A percentile compares a stretch with the other conserved stretches of the same genome.
These are phyloP conservation scores for Lumnitzera littorea DNA, from an alignment of 345 rosid genomes.

Conservation along the genomic window DNA sequence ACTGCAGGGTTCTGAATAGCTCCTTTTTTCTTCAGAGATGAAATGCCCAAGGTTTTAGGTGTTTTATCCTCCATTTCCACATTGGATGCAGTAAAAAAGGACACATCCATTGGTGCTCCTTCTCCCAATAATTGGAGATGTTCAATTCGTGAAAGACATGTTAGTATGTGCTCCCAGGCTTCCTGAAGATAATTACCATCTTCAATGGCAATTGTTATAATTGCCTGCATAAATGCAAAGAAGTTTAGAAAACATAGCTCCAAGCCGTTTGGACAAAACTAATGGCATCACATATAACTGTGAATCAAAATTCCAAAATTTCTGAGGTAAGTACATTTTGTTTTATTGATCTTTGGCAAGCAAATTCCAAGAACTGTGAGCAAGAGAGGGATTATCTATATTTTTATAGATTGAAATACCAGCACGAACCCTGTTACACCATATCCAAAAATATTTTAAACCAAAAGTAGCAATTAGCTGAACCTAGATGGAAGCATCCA, in stretches of 20 bases:
- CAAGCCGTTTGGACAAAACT: no score
- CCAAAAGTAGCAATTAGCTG: no score
- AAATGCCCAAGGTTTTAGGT: slow-evolving; percentile 44
- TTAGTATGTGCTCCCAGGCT: slow-evolving; percentile 94
- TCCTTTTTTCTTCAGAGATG: slow-evolving; percentile 80
- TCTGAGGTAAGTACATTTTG: no score
- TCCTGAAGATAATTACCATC: slow-evolving; percentile 95
- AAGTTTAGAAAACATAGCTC: background rate
- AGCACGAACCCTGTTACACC: no score
- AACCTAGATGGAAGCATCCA: no score
- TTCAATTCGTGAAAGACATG: slow-evolving; percentile 94
- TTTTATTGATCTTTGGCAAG: no score
- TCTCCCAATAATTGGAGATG: slow-evolving; percentile 93
- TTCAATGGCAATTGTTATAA: slow-evolving; percentile 85
- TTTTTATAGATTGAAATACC: no score
- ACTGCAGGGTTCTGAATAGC: slow-evolving; percentile 85
- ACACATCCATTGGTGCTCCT: slow-evolving; percentile 89
- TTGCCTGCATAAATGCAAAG: slow-evolving; percentile 47
- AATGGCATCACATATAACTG: no score
- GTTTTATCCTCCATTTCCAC: slow-evolving; percentile 61
- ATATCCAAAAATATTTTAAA: no score
- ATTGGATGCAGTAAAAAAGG: slow-evolving; percentile 62
- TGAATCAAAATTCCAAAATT: no score
- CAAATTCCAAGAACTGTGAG: no score
- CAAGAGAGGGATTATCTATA: no score